Evolutionary conservation across 768 basidiomycete species (phyloP).

Genomic region (Auricularia cornea): DNA sequence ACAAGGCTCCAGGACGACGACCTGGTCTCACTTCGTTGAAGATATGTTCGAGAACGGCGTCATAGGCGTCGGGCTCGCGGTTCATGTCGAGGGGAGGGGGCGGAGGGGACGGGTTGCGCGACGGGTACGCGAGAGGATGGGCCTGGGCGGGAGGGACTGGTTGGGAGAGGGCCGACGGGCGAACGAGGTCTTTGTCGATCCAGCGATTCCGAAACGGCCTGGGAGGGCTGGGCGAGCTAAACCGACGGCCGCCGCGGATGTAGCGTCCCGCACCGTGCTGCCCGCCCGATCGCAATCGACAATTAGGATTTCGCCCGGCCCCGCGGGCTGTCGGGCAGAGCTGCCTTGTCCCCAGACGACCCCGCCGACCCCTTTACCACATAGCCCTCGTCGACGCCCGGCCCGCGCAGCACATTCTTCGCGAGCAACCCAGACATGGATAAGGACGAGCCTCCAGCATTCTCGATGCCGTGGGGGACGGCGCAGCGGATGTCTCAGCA

Average conservation of each 20-base stretch:
- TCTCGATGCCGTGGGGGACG: too few relatives aligned
- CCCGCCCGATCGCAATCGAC: neutral
- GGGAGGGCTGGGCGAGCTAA: neutral
- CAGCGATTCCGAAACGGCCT: neutral
- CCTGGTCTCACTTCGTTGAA: constrained; percentile 5
- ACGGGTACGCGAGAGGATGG: neutral
- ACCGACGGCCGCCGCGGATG: neutral
- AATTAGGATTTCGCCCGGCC: neutral
- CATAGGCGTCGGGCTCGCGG: neutral
- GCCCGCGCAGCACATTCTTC: too few relatives aligned
- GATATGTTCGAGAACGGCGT: constrained; percentile 6
- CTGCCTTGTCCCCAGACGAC: too few relatives aligned
- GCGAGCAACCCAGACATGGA: too few relatives aligned
- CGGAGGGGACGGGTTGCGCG: neutral
- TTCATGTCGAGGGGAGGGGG: neutral
- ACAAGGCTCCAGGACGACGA: neutral
- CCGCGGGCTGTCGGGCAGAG: too few relatives aligned
- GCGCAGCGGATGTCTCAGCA: too few relatives aligned
- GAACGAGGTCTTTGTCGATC: neutral
- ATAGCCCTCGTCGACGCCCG: too few relatives aligned
- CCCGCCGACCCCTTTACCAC: too few relatives aligned
- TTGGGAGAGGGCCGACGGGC: neutral
- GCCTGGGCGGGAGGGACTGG: neutral
- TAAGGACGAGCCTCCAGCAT: too few relatives aligned
- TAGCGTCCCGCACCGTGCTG: neutral